Evolutionary conservation across 2,329 filamentous ascomycete genomes (phyloP), one percentile per base, ranked within the genome.

Genomic region (Exophiala xenobiotica): DNA sequence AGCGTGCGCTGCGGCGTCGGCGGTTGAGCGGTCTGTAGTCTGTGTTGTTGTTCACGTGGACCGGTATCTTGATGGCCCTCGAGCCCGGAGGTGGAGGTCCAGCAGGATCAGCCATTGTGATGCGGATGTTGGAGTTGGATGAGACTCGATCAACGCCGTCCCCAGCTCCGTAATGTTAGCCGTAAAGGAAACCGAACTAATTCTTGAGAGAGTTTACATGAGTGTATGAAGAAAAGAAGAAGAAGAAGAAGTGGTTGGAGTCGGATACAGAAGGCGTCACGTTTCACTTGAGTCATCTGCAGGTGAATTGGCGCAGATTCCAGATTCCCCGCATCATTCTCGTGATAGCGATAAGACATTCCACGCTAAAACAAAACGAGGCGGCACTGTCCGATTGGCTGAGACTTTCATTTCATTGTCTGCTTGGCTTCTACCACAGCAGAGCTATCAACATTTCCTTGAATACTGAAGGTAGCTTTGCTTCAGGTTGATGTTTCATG

Each of bases 401-500:
- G 20, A 9, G 8, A 16, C 14, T 22, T 18, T 18, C 41, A 29
- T 6, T 18, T n/a, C 23, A 9, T 29, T 33, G 43, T 26, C 24
- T 33, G 6, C 27, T 35, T 37, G 23, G 2, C n/a, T n/a, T n/a
- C n/a, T n/a, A n/a, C n/a, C n/a, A n/a, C n/a, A n/a, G n/a, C n/a
- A n/a, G n/a, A n/a, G n/a, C n/a, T n/a, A n/a, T n/a, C n/a, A n/a
- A 12, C 31, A 35, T 2, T 14, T 35, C 31, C 31, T 5, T 14
- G 2, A 5, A 16, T 46, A 2, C 6, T 39, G 11, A 16, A 26
- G 18, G 23, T 24, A 23, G 2, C n/a, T 18, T 23, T 40, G 9
- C 8, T 26, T 31, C n/a, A n/a, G n/a, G n/a, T n/a, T n/a, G n/a
- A n/a, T 22, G 14, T 33, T 38, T 39, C 66, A 74, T 52, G 70